Percentiles rank a stretch among this genome's conserved stretches.
phyloP scores from a whole-genome alignment of 305 asterid genomes.

The Fraxinus platypoda region DNA sequence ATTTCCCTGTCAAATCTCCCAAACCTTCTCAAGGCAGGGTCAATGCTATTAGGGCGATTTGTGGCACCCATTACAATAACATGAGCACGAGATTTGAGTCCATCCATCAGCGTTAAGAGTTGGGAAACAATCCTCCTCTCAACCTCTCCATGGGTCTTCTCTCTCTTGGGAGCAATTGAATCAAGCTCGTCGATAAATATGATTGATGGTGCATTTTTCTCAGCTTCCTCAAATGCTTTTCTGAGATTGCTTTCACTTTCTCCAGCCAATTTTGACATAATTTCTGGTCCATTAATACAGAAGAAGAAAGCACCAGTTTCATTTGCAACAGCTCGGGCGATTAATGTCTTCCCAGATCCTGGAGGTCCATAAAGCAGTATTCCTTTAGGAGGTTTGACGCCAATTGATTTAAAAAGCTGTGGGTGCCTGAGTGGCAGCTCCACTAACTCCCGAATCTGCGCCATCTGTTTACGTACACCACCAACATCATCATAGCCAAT shows the following conservation, averaged over 20 bases:
- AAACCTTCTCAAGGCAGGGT: slow-evolving; percentile 58
- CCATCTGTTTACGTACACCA: slow-evolving; percentile 65
- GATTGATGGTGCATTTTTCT: slow-evolving; percentile 58
- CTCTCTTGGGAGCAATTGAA: slow-evolving; percentile 62
- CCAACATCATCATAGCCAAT: slow-evolving; percentile 64
- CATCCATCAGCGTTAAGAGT: slow-evolving; percentile 60
- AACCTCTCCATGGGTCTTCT: slow-evolving; percentile 56
- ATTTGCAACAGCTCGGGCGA: slow-evolving; percentile 62
- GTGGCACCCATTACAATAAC: slow-evolving; percentile 60
- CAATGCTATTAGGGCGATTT: slow-evolving; percentile 59
- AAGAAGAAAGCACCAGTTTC: slow-evolving; percentile 65
- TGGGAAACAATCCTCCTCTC: slow-evolving; percentile 65
- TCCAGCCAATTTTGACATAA: slow-evolving; percentile 60
- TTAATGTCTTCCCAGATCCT: slow-evolving; percentile 60
- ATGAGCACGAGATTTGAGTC: slow-evolving; percentile 59
- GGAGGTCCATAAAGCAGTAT: slow-evolving; percentile 72
- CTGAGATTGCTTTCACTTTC: slow-evolving; percentile 62
- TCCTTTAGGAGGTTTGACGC: slow-evolving; percentile 93
- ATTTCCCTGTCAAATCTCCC: slow-evolving; percentile 60
- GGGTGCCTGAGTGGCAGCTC: slow-evolving; percentile 80
- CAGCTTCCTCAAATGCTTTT: slow-evolving; percentile 69
- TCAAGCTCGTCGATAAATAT: slow-evolving; percentile 57
- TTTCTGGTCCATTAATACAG: slow-evolving; percentile 59
- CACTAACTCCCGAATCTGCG: slow-evolving; percentile 59
- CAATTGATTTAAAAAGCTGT: slow-evolving; percentile 86